A percentile compares a stretch with the other conserved stretches of the same genome.
Evolutionary conservation across 1,284 basidiomycete genomes (phyloP).

Genomic region (Inonotus obliquus): DNA sequence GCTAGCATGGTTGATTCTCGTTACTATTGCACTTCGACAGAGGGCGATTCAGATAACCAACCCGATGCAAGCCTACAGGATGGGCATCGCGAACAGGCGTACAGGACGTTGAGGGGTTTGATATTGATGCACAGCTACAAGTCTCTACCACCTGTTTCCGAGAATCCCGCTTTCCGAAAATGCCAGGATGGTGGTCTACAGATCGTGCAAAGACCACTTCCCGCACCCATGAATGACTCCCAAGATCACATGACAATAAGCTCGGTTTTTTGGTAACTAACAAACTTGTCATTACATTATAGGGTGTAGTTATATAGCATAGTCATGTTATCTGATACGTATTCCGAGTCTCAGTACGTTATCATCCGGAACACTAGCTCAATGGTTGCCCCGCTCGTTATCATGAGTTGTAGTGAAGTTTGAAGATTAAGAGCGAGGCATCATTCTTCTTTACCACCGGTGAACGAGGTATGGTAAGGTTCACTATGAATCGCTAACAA

Average conservation of each 20-base stretch:
- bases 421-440: no score
- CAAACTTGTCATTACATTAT: no score
- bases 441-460: no score
- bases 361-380: no score
- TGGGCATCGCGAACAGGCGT: not conserved
- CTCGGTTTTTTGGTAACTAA: no score
- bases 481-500: no score
- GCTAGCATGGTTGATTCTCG: slow-evolving; percentile 1
- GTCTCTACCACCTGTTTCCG: not conserved
- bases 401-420: no score
- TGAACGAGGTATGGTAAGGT: no score
- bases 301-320: not conserved
- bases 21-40: no score
- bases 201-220: not conserved
- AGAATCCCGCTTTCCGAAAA: not conserved
- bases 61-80: not conserved
- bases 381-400: no score
- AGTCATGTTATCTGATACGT: not conserved
- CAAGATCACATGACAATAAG: no score
- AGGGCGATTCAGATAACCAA: not conserved
- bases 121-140: not conserved
- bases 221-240: not conserved
- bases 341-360: no score
- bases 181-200: not conserved
- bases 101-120: not conserved